Conservation (phyloP, 352 stramenopile genomes). For the Phytopythium boreale region DNA sequence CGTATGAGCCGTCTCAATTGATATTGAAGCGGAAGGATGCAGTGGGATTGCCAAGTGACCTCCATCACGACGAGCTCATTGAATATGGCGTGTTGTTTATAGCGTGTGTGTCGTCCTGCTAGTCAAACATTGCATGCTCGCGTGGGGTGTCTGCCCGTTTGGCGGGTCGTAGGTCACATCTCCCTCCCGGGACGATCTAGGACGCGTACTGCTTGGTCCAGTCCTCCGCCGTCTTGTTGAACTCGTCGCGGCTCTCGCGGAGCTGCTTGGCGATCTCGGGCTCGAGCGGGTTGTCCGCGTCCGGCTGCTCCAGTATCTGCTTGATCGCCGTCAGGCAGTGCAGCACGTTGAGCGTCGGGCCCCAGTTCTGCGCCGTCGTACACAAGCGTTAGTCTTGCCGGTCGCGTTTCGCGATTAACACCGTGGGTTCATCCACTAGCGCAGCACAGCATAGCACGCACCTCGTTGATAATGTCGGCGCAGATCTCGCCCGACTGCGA, state of each 20-base stretch:
- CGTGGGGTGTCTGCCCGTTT: neutral
- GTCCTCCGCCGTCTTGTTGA: conserved; percentile 92
- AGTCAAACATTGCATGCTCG: neutral
- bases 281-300: conserved; percentile 96
- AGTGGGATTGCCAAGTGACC: too few species aligned
- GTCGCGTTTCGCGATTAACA: neutral
- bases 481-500: conserved; percentile 96
- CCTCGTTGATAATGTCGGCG: conserved; percentile 92
- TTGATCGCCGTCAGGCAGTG: conserved; percentile 92
- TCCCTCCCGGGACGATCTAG: conserved; percentile 21
- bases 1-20: too few species aligned
- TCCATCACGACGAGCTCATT: too few species aligned
- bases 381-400: neutral
- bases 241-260: conserved; percentile 90
- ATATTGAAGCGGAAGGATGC: too few species aligned
- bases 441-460: conserved; percentile 10
- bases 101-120: too few species aligned
- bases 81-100: too few species aligned
- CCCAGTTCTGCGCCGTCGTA: conserved; percentile 85
- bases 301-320: conserved; percentile 93
- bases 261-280: conserved; percentile 94
- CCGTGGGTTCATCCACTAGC: neutral
- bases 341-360: conserved; percentile 93
- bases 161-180: neutral
- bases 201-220: conserved; percentile 90